Evolutionary conservation across 352 stramenopile species (phyloP).

Genomic region (Blastocystis sp.): DNA sequence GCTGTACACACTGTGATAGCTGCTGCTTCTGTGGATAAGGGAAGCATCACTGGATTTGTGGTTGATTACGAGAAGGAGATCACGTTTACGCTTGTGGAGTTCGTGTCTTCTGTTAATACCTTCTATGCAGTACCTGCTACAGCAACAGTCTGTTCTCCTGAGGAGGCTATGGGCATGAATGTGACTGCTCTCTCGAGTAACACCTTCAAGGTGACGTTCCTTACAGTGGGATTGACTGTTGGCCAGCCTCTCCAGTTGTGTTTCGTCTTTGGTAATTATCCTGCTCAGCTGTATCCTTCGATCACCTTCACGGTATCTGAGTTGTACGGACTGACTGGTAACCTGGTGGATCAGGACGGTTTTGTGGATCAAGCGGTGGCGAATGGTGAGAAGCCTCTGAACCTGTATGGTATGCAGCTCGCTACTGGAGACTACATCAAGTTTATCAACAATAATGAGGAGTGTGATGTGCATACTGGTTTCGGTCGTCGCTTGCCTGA

Average conservation of each 20-base stretch:
- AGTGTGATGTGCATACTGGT: constrained; percentile 32
- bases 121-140: constrained; percentile 11
- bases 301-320: constrained; percentile 53
- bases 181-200: not conserved
- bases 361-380: constrained; percentile 38
- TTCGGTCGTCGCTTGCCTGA: constrained; percentile 52
- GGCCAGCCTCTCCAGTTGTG: constrained; percentile 46
- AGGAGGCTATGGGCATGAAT: not conserved
- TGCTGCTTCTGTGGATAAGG: not conserved
- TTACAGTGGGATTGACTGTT: not conserved
- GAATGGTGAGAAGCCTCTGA: constrained; percentile 40
- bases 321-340: constrained; percentile 50
- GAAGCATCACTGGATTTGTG: not conserved
- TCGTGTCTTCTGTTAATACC: not conserved
- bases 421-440: constrained; percentile 56
- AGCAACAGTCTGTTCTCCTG: not conserved
- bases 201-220: not conserved
- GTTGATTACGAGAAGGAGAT: constrained; percentile 50
- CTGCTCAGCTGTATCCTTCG: constrained; percentile 32
- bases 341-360: constrained; percentile 24
- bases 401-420: constrained; percentile 48
- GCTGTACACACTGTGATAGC: constrained; percentile 24
- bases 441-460: constrained; percentile 44
- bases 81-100: constrained; percentile 54
- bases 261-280: constrained; percentile 44